These are phyloP conservation scores for Stagonosporopsis chrysanthemi DNA, from an alignment of 2,329 filamentous ascomycete species.

Conservation along the genomic window DNA sequence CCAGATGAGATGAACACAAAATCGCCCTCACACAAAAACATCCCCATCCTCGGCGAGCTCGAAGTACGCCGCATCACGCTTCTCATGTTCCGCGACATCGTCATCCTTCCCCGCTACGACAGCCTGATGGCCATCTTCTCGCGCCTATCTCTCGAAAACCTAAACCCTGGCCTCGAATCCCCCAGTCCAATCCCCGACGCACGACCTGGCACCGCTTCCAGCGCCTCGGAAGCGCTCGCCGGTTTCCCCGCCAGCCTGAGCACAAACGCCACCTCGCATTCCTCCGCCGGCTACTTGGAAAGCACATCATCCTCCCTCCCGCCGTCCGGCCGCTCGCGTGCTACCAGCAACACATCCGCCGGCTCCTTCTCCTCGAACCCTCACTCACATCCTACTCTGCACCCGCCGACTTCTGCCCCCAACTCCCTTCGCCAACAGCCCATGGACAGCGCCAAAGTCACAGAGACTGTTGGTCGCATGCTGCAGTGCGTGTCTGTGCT, in stretches of 20 bases:
- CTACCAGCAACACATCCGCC: conserved; percentile 79
- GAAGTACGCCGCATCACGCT: conserved; percentile 91
- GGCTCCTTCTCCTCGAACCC: conserved; percentile 54
- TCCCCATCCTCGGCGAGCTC: conserved; percentile 63
- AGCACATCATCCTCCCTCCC: conserved; percentile 61
- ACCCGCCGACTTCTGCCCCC: conserved; percentile 35
- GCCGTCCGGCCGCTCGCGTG: conserved; percentile 71
- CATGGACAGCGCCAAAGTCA: conserved; percentile 74
- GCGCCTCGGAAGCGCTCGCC: conserved; percentile 25
- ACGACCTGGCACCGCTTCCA: conserved; percentile 46
- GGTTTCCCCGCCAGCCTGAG: conserved; percentile 73
- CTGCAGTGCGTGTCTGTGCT: conserved; percentile 94
- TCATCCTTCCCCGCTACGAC: conserved; percentile 89
- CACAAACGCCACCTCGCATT: conserved; percentile 62
- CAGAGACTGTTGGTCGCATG: conserved; percentile 94
- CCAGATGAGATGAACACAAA: conserved; percentile 57
- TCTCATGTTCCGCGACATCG: conserved; percentile 83
- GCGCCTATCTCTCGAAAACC: conserved; percentile 82
- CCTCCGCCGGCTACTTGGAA: conserved; percentile 78
- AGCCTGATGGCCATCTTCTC: conserved; percentile 89
- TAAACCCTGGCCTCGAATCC: conserved; percentile 55
- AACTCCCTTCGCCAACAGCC: conserved; percentile 38
- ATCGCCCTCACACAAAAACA: conserved; percentile 52
- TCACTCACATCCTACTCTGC: conserved; percentile 42
- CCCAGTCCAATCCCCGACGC: conserved; percentile 38